Evolutionary conservation across 2,329 filamentous ascomycete genomes (phyloP).

Genomic region (Raffaelea ambrosiae): DNA sequence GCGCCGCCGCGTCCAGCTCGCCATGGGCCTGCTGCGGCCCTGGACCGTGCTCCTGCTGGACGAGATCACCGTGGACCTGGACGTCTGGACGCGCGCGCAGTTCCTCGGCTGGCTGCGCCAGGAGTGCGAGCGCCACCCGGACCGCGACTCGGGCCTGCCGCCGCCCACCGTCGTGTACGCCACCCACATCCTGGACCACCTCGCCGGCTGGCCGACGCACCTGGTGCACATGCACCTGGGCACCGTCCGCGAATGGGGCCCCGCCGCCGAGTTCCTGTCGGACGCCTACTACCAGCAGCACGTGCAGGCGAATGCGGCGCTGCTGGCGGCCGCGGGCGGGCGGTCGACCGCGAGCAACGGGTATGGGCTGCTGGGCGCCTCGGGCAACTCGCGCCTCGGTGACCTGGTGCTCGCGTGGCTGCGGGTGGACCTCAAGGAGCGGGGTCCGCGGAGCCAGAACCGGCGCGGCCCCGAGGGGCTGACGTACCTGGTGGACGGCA

Average conservation of each 20-base stretch:
- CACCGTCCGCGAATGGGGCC: slow-evolving; percentile 77
- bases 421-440: slow-evolving; percentile 65
- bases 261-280: slow-evolving; percentile 58
- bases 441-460: slow-evolving; percentile 64
- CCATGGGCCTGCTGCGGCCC: slow-evolving; percentile 87
- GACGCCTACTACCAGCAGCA: slow-evolving; percentile 10
- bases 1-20: slow-evolving; percentile 81
- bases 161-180: slow-evolving; percentile 84
- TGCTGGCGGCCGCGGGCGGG: slow-evolving; percentile 16
- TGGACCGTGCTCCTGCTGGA: slow-evolving; percentile 90
- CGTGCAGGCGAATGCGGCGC: background rate
- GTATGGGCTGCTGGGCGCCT: slow-evolving; percentile 15
- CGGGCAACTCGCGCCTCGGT: slow-evolving; percentile 76
- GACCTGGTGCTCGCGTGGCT: slow-evolving; percentile 87
- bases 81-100: slow-evolving; percentile 73
- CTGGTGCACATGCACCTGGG: slow-evolving; percentile 93
- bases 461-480: slow-evolving; percentile 52
- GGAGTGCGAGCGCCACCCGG: slow-evolving; percentile 74
- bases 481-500: slow-evolving; percentile 47
- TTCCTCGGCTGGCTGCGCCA: slow-evolving; percentile 80
- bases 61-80: slow-evolving; percentile 94
- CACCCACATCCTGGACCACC: slow-evolving; percentile 92
- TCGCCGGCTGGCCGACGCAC: slow-evolving; percentile 91
- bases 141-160: slow-evolving; percentile 3
- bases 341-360: slow-evolving; percentile 11